Base-by-base conservation (phyloP, 192 early-diverging fungal species). In the Dissophora globulifera region DNA sequence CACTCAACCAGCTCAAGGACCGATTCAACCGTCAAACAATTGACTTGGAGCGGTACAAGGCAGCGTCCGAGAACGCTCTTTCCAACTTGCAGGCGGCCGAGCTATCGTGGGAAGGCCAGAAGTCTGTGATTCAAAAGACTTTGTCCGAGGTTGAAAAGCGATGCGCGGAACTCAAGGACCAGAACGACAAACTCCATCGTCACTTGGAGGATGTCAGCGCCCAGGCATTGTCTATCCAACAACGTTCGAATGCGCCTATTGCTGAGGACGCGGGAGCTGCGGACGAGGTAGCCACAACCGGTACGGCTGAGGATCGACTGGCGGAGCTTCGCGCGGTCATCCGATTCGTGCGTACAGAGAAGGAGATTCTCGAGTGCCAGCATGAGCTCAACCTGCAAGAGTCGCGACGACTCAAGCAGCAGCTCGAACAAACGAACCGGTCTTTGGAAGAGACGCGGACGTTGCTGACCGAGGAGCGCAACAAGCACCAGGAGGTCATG, bases 181-280 rank as follows among this genome's bases (percentile, higher is more conserved):
- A 94, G 69, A 94, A 94, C 80, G 81, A 85, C 38, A 79, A 92
- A 29, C 67, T 93, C n/a, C 85, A 92, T 58, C 79, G 86, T 30
- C 91, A 93, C 58, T 87, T 94, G 52, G 90, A 92, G 64, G 81
- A 84, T 32, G 69, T 87, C 17, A 85, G 74, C 33, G 78, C 80
- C 35, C 79, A 78, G 20, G 85, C 81, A 9, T 58, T 33, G 50
- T 66, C 29, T 43, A 85, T 75, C 69, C 82, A 35, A 69, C 76
- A 56, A 42, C 63, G 59, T 12, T 45, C 61, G 40, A 78, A 79
- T 17, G 54, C 62, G 2, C 62, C 43, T 12, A 46, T 66, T 20
- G 20, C 68, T 6, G 61, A 54, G 15, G 40, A 47, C n/a, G 61
- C 49, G 26, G 56, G 54, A 30, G 50, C 26, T 19, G 31, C 56